Evolutionary conservation across 305 asterid species (phyloP).

Genomic region (Ajuga reptans): DNA sequence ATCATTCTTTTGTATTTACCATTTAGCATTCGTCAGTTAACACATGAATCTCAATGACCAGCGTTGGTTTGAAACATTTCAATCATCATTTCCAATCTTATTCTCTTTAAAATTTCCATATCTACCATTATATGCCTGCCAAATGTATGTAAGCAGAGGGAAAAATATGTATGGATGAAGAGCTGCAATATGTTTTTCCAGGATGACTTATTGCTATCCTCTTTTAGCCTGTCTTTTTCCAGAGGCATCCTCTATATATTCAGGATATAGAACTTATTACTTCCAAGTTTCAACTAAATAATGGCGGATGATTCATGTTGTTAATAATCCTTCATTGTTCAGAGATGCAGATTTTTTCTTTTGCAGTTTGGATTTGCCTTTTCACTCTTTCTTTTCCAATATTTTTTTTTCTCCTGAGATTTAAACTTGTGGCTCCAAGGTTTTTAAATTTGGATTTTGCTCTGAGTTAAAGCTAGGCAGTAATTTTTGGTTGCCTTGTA

Average conservation of each 20-base stretch:
- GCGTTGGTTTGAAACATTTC: background rate
- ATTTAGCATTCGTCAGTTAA: background rate
- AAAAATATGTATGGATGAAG: too few relatives aligned
- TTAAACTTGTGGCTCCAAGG: background rate
- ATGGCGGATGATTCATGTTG: background rate
- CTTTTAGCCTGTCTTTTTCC: background rate
- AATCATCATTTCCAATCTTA: background rate
- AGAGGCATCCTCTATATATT: background rate
- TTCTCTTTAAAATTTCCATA: background rate
- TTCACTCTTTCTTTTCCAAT: too few relatives aligned
- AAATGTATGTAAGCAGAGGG: too few relatives aligned
- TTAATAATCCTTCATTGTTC: background rate
- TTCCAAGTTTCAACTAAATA: background rate
- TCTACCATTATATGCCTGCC: background rate
- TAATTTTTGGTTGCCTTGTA: background rate
- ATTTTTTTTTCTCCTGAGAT: background rate
- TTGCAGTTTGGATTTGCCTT: constrained; percentile 9
- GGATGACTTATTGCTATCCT: background rate
- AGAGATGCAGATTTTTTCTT: background rate
- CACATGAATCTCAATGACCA: background rate
- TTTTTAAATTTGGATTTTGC: constrained; percentile 1
- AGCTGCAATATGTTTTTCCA: background rate
- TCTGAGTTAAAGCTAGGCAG: background rate
- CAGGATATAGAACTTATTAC: background rate
- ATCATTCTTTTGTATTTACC: background rate